Conservation (phyloP, 371 early-diverging fungal genomes). For the Mucor velutinosus region DNA sequence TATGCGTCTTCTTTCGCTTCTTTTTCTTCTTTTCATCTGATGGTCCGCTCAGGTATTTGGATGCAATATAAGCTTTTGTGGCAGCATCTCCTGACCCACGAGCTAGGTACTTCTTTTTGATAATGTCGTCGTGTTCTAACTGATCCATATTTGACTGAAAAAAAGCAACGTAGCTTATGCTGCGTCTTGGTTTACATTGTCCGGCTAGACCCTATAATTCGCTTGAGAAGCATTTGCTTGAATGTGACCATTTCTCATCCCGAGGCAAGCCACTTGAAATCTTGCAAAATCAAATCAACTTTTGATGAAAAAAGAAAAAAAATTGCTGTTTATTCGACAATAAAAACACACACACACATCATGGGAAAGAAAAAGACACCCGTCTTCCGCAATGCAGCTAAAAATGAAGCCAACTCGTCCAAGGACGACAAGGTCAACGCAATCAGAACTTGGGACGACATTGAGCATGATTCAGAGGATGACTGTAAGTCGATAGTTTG, state of each 20-base stretch:
- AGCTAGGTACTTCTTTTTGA: slow-evolving; percentile 45
- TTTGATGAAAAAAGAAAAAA: neutral
- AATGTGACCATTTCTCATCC: neutral
- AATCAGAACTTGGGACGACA: slow-evolving; percentile 75
- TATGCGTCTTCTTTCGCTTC: slow-evolving; percentile 46
- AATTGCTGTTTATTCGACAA: slow-evolving; percentile 2
- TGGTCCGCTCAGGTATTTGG: slow-evolving; percentile 36
- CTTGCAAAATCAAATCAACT: neutral
- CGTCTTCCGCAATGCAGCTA: slow-evolving; percentile 34
- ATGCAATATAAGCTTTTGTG: slow-evolving; percentile 51
- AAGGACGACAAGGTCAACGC: slow-evolving; percentile 51
- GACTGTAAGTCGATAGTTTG: slow-evolving; percentile 58
- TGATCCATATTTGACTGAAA: slow-evolving; percentile 21
- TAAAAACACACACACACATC: neutral
- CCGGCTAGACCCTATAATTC: too few relatives aligned
- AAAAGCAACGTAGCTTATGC: neutral
- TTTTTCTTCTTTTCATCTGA: slow-evolving; percentile 39
- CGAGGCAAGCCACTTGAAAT: neutral
- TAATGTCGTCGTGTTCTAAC: slow-evolving; percentile 31
- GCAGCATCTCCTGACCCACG: slow-evolving; percentile 49
- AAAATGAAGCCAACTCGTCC: slow-evolving; percentile 3
- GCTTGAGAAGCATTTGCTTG: too few relatives aligned
- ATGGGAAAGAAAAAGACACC: slow-evolving; percentile 54
- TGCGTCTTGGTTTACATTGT: neutral
- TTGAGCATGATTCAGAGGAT: slow-evolving; percentile 83